phyloP scores from a whole-genome alignment of 75 land plant genomes.

The Chamaecyparis obtusa region DNA sequence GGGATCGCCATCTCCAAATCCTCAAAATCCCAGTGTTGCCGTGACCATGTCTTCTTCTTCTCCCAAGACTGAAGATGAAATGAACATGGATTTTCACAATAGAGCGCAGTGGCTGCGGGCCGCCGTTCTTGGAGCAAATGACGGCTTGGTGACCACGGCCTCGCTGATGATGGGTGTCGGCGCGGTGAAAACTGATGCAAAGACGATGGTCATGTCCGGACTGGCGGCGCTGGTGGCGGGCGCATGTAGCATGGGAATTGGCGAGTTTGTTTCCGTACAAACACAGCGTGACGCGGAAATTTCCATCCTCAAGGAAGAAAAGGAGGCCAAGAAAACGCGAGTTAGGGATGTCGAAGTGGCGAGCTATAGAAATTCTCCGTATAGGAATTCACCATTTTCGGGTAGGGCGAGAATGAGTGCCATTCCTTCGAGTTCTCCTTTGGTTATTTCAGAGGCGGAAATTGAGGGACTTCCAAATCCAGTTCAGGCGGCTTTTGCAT shows the following conservation, averaged over 20 bases:
- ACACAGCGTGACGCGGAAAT: constrained; percentile 75
- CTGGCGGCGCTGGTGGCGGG: constrained; percentile 87
- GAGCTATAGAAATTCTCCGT: not conserved
- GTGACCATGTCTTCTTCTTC: not conserved
- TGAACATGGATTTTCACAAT: constrained; percentile 46
- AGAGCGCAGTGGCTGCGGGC: constrained; percentile 86
- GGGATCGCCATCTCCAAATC: not conserved
- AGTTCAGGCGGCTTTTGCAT: constrained; percentile 46
- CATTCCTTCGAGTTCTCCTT: not conserved
- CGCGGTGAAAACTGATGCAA: constrained; percentile 50
- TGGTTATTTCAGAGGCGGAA: not conserved
- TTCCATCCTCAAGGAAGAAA: constrained; percentile 38
- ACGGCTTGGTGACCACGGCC: constrained; percentile 77
- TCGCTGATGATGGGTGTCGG: constrained; percentile 87
- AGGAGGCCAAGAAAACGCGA: not conserved
- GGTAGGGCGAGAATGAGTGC: not conserved
- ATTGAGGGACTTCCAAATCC: constrained; percentile 21
- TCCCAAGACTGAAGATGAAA: not conserved
- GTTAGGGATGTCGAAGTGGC: not conserved
- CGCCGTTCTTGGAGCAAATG: constrained; percentile 87
- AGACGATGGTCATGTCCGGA: constrained; percentile 65
- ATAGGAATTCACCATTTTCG: not conserved
- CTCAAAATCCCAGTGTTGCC: not conserved
- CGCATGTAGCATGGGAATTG: constrained; percentile 92
- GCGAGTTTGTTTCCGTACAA: constrained; percentile 88